Base-by-base conservation (phyloP, 768 basidiomycete genomes). In the Lanmaoa rubissima region DNA sequence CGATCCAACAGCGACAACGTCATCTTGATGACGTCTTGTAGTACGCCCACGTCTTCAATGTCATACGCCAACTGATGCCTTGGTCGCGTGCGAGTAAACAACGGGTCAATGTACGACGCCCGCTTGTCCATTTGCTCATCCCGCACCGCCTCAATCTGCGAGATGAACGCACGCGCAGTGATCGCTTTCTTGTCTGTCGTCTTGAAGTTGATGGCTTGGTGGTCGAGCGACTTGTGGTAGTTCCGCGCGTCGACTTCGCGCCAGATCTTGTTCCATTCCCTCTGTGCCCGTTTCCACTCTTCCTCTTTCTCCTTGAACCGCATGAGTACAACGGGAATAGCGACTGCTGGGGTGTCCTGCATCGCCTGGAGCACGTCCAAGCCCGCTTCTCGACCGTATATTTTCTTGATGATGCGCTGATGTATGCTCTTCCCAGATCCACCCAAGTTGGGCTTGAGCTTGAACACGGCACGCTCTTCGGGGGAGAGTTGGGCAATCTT, bases 261-360 rank as follows among this genome's bases (percentile, higher is more conserved):
- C 97, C 97, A 99, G 50, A 98, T 90, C 71, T 96, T 92, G 75
- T 98, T 98, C 97, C 97, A 99, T 74, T 97, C 97, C 51, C 94
- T 74, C 70, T 97, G 94, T 17, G 94, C 96, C 21, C 94, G 82
- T 74, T 94, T 97, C 97, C 97, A 99, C 69, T 98, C 96, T 58
- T 94, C 94, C 69, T 98, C 96, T 75, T 98, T 98, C 72, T 90
- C 88, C 75, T 97, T 97, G 57, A 99, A 75, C 7, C 97, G 84
- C 46, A 81, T 76, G 9, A 99, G 80, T 1, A 99, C 92, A 51
- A 98, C 85, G 0, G 97, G 95, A 19, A 98, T 87, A 10, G 96
- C 91, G 16, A 88, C 75, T 14, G 85, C 84, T 0, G 97, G 96
- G 7, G 86, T 81, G n/a, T 98, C 95, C 72, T 98, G 94, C 82